These are phyloP conservation scores for Erodium moschatum DNA, from an alignment of 441 rosid genomes.

Conservation along the genomic window DNA sequence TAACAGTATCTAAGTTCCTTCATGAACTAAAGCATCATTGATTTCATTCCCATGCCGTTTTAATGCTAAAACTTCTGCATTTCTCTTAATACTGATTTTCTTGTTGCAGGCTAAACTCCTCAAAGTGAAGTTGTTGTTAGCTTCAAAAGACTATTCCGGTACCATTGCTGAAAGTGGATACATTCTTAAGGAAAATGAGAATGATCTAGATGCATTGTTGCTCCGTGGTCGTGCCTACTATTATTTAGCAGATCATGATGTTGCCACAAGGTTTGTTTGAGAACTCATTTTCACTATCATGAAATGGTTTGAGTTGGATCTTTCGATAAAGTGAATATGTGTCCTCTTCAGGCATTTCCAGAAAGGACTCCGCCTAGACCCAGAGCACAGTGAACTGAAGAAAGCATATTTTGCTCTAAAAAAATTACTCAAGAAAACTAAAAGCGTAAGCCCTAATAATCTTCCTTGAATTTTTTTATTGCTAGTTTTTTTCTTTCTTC, in stretches of 20 bases:
- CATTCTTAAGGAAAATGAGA: conserved; percentile 84
- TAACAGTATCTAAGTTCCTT: conserved; percentile 20
- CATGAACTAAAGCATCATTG: not conserved
- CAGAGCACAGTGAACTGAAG: conserved; percentile 87
- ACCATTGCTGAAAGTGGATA: conserved; percentile 73
- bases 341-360: conserved; percentile 72
- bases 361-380: conserved; percentile 91
- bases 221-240: conserved; percentile 96
- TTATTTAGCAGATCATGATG: conserved; percentile 93
- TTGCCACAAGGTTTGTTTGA: conserved; percentile 64
- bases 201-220: conserved; percentile 75
- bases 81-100: conserved; percentile 9
- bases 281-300: not conserved
- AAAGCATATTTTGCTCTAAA: conserved; percentile 92
- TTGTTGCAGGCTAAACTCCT: conserved; percentile 70
- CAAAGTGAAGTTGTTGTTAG: conserved; percentile 61
- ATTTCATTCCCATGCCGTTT: conserved; percentile 1
- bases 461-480: not conserved
- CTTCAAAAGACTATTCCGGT: conserved; percentile 66
- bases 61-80: not conserved
- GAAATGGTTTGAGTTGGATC: conserved; percentile 14
- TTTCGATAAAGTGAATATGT: conserved; percentile 12
- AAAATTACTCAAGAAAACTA: conserved; percentile 85
- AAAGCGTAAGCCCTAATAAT: conserved; percentile 47
- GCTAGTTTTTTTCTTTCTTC: not conserved